A percentile compares a stretch with the other conserved stretches of the same genome.
phyloP scores from a whole-genome alignment of 768 basidiomycete genomes.

The Botryobasidium botryosum region DNA sequence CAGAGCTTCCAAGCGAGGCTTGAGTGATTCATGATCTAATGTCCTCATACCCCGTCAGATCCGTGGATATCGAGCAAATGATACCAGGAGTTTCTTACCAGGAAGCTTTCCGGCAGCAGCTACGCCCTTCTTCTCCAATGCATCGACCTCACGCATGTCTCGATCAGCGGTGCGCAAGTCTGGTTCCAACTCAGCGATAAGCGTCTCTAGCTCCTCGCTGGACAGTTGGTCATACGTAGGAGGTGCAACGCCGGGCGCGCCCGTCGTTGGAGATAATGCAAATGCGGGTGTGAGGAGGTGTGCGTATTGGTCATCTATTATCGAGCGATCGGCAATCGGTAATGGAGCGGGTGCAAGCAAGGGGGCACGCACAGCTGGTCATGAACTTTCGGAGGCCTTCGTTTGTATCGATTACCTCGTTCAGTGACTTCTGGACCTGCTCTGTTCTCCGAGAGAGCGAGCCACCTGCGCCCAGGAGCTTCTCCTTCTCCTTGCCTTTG shows the following conservation, averaged over 20 bases:
- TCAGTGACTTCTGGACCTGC: slow-evolving; percentile 40
- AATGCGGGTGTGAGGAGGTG: slow-evolving; percentile 60
- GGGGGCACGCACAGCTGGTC: slow-evolving; percentile 40
- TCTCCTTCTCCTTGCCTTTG: no score
- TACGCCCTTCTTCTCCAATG: slow-evolving; percentile 51
- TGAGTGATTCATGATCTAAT: slow-evolving; percentile 42
- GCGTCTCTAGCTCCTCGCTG: slow-evolving; percentile 47
- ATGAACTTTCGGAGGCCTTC: slow-evolving; percentile 63
- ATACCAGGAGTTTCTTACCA: slow-evolving; percentile 23
- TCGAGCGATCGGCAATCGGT: neutral
- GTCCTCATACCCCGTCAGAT: neutral
- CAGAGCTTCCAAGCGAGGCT: slow-evolving; percentile 49
- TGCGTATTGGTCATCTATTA: slow-evolving; percentile 57
- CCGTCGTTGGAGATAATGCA: slow-evolving; percentile 50
- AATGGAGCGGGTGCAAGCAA: neutral
- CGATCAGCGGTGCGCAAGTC: slow-evolving; percentile 72
- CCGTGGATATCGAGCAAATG: neutral
- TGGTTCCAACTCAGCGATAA: slow-evolving; percentile 63
- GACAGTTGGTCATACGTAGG: slow-evolving; percentile 51
- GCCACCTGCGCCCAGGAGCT: no score
- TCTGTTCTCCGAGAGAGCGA: slow-evolving; percentile 21
- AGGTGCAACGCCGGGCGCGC: slow-evolving; percentile 23
- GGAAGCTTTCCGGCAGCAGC: slow-evolving; percentile 53
- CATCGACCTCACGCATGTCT: slow-evolving; percentile 62
- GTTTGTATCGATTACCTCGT: slow-evolving; percentile 42